These are phyloP conservation scores for Geotrichum australiense DNA, from an alignment of 1,139 yeast species.

Conservation along the genomic window DNA sequence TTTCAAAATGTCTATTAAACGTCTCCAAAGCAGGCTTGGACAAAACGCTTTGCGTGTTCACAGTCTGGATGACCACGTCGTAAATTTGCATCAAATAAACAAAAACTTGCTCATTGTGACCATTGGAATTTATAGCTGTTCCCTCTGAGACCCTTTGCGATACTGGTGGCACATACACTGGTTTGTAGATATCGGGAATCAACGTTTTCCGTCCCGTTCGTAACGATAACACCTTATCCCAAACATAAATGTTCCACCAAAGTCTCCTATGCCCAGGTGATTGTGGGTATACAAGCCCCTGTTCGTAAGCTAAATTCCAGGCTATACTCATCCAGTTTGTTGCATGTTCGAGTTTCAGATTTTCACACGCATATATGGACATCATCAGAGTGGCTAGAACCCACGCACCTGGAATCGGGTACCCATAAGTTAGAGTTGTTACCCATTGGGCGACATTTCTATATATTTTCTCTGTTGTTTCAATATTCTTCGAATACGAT, in stretches of 20 bases:
- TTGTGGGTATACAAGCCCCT: slow-evolving; percentile 14
- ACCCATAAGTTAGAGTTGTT: too few relatives aligned
- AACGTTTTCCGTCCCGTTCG: slow-evolving; percentile 15
- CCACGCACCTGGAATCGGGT: too few relatives aligned
- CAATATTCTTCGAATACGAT: neutral
- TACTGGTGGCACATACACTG: slow-evolving; percentile 2
- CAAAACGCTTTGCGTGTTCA: slow-evolving; percentile 13
- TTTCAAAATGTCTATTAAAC: slow-evolving; percentile 19
- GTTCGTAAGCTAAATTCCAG: slow-evolving; percentile 18
- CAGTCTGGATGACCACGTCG: slow-evolving; percentile 16
- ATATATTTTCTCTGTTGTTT: too few relatives aligned
- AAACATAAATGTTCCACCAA: slow-evolving; percentile 21
- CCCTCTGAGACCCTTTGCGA: neutral
- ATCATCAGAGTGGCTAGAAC: slow-evolving; percentile 15
- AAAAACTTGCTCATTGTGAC: slow-evolving; percentile 3
- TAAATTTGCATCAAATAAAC: slow-evolving; percentile 16
- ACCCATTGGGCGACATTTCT: too few relatives aligned
- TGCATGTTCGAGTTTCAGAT: slow-evolving; percentile 16
- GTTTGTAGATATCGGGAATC: slow-evolving; percentile 8
- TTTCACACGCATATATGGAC: slow-evolving; percentile 20
- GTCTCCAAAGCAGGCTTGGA: slow-evolving; percentile 18
- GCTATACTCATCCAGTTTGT: slow-evolving; percentile 22
- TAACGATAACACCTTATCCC: slow-evolving; percentile 20
- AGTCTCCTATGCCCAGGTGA: slow-evolving; percentile 12
- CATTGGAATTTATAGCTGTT: neutral